Evolutionary conservation across 78 protist genomes (phyloP).

Genomic region (slime mould (Dictyostelium discoideum)): dicty_2.7 NC_007090.3:5044001-5044500

Average conservation of each 20-base stretch:
- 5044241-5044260: background rate
- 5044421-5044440: background rate
- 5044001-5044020: background rate
- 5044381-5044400: background rate
- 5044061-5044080: constrained; percentile 10
- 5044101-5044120: constrained; percentile 24
- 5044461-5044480: background rate
- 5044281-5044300: constrained; percentile 10
- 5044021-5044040: background rate
- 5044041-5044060: background rate
- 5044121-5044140: constrained; percentile 18
- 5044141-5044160: background rate
- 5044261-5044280: background rate
- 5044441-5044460: constrained; percentile 1
- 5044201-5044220: background rate
- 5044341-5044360: background rate
- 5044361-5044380: background rate
- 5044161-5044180: background rate
- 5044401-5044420: background rate
- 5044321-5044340: background rate
- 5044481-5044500: background rate
- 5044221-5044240: background rate
- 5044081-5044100: background rate
- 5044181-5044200: background rate
- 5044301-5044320: background rate